Base-by-base conservation (phyloP, 768 basidiomycete species). In the Mycena galopus region DNA sequence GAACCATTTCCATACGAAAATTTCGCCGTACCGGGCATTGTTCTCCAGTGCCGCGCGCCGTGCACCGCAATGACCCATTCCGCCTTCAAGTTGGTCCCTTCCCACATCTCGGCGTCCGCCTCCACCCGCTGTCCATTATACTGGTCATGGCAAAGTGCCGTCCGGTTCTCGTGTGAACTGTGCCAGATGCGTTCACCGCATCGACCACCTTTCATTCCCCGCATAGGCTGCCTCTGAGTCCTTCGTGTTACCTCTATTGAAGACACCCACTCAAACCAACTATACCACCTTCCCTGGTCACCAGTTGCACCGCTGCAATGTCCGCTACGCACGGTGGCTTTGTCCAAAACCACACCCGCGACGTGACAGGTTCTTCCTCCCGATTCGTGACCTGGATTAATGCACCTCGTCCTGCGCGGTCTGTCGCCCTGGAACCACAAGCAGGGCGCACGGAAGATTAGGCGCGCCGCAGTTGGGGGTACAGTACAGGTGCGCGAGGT, bases 331-430 rank as follows among this genome's bases (percentile, higher is more conserved):
- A 2, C 25, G 65, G 19, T 17, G 69, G 62, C 12, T 58, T 39
- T 33, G 63, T 70, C 62, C 62, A 70, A 32, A 70, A 70, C 69
- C 69, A 70, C 12, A 70, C 69, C 25, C 56, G 63, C n/a, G 69
- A 59, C 25, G 37, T 35, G 19, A 65, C 47, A 61, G 63, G 47
- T 25, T 27, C 30, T 17, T 58, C 44, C 9, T 65, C 56, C 39
- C 21, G 10, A 0, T n/a, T 50, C 17, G 3, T 56, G 25, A 64
- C 68, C n/a, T 51, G 68, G 5, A 70, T 23, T 25, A 70, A 50
- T 17, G 64, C 32, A 55, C 55, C 33, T 30, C 33, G 30, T 2
- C 33, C 21, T n/a, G 61, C 55, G 30, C 30, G 62, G 9, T 70
- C 29, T 0, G 69, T 70, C 39, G 33, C 37, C 62, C 60, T 11